Base-by-base conservation (phyloP, 768 basidiomycete species). In the Boletus sp. region DNA sequence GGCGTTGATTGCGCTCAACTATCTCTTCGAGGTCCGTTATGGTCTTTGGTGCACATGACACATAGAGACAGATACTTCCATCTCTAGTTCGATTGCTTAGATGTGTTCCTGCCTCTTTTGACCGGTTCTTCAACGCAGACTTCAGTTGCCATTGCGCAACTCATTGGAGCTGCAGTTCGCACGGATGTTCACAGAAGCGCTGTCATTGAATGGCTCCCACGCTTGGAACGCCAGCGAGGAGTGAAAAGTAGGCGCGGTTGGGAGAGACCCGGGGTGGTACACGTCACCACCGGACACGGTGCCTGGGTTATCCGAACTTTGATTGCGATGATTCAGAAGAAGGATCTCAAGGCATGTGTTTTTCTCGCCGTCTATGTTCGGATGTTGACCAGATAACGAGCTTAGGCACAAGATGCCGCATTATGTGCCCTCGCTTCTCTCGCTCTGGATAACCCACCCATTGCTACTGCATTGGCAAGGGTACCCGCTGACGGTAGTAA, bases 81-180 rank as follows among this genome's bases (percentile, higher is more conserved):
- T 45, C 35, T 41, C 53, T 42, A 88, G 83, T 67, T 73, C 25
- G 82, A 86, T 30, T 80, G 79, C 9, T 68, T 91, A 2, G 88
- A 92, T 47, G 72, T 83, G 0, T 86, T 79, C 60, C 77, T 91
- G 0, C 89, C 89, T 2, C 74, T 88, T 5, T 77, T 90, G 23
- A 68, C 72, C 5, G 76, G 79, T 61, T 44, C 69, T 2, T 72
- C 77, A 4, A 49, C 71, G 1, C 75, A 80, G 54, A 67, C 74
- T 7, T 73, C 74, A 6, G 76, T 75, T 4, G 78, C 78, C 10
- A 78, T 87, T 8, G 83, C 83, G 0, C 83, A 85, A 57, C 76
- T 89, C 32, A 68, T 90, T 3, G 80, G 76, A 0, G 72, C 75
- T 10, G 71, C 79, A 0, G 68, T 88, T 7, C 79, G 86, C 7